Evolutionary conservation across 139 green algal species (phyloP), one percentile per base, ranked within the genome.

Genomic region (Spirogloea muscicola): DNA sequence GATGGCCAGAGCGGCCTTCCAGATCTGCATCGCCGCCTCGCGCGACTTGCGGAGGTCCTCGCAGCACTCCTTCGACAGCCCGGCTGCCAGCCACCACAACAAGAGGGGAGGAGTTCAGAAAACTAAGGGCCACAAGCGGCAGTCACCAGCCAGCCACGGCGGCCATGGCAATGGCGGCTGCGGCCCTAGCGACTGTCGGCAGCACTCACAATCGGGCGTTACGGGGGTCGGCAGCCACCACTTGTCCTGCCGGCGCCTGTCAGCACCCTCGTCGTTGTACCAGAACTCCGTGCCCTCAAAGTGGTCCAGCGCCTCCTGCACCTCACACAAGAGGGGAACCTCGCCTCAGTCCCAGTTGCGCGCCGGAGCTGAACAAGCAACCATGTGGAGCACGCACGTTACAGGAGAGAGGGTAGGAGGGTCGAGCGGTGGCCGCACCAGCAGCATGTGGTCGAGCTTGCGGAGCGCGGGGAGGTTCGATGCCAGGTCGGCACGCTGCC

Each of bases 361-460:
- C n/a, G n/a, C n/a, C n/a, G n/a, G n/a, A n/a, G n/a, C n/a, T n/a
- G n/a, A n/a, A 49, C 7, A 44, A 10, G 25, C 25, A 39, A 16
- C 13, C 13, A 51, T 10, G 13, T 51, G 43, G 43, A 51, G 43
- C 10, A 16, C 43, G 10, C 13, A 16, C 27, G 16, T 16, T 5
- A 7, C 5, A 29, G 49, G 2, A 29, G 49, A n/a, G 49, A 34
- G 49, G 2, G 49, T 25, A 29, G 18, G 49, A 5, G 9, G 49
- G n/a, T n/a, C n/a, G n/a, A n/a, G n/a, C n/a, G n/a, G n/a, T n/a
- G n/a, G n/a, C n/a, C 65, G 34, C 55, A 68, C 67, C 48, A 67
- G n/a, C n/a, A 76, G 67, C 67, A 76, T 76, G 37, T 36, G 29
- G 49, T 76, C 67, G 29, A 76, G 55, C 38, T 76, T 65, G 6